Percentiles rank a stretch among this genome's conserved stretches.
Evolutionary conservation across 2,329 filamentous ascomycete species (phyloP).

Genomic region (Sordariomycetes sp.): DNA sequence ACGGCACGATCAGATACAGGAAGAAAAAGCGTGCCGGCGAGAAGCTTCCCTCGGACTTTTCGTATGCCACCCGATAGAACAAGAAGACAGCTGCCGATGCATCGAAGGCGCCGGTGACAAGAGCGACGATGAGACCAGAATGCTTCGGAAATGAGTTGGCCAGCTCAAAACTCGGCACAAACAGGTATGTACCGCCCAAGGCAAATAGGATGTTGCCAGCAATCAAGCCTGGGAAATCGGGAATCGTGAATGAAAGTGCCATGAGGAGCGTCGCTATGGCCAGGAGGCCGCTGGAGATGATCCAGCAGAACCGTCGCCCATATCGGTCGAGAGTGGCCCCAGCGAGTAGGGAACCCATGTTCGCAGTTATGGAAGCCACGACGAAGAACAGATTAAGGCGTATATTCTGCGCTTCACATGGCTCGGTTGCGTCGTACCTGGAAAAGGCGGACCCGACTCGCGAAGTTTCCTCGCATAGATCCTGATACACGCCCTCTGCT

Average conservation of each 20-base stretch:
- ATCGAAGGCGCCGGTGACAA: slow-evolving; percentile 74
- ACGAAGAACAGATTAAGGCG: slow-evolving; percentile 85
- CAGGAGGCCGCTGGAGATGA: slow-evolving; percentile 62
- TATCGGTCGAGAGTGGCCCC: slow-evolving; percentile 75
- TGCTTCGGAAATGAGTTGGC: slow-evolving; percentile 71
- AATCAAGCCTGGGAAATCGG: slow-evolving; percentile 62
- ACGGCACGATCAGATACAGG: slow-evolving; percentile 24
- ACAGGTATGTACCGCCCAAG: slow-evolving; percentile 69
- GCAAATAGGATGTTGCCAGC: slow-evolving; percentile 66
- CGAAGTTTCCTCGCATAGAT: slow-evolving; percentile 46
- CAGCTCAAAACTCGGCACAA: slow-evolving; percentile 73
- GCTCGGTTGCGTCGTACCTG: slow-evolving; percentile 6
- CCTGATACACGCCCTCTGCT: slow-evolving; percentile 58
- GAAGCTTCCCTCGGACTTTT: slow-evolving; percentile 35
- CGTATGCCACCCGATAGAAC: slow-evolving; percentile 61
- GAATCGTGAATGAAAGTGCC: slow-evolving; percentile 54
- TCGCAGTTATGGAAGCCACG: slow-evolving; percentile 75
- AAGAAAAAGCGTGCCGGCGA: slow-evolving; percentile 30
- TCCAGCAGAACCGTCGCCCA: slow-evolving; percentile 66
- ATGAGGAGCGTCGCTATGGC: slow-evolving; percentile 61
- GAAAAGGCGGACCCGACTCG: not conserved
- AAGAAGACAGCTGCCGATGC: slow-evolving; percentile 71
- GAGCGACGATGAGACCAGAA: slow-evolving; percentile 65
- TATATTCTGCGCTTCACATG: slow-evolving; percentile 40
- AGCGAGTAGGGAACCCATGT: slow-evolving; percentile 74